phyloP scores from a whole-genome alignment of 106 monocot genomes.

The Posidonia australis region DNA sequence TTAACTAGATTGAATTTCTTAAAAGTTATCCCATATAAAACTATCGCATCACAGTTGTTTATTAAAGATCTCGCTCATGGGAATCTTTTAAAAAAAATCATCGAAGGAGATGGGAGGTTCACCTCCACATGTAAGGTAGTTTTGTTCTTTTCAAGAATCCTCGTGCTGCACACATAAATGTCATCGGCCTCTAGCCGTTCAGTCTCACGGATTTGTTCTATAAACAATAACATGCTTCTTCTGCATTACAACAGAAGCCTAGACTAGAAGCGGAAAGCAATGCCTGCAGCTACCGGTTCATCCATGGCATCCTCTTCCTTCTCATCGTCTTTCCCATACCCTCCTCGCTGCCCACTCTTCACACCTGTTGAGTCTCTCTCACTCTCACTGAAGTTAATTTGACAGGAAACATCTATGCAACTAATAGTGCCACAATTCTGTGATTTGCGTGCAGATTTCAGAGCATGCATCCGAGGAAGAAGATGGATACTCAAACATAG shows the following conservation, averaged over 20 bases:
- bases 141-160: no score
- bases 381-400: not conserved
- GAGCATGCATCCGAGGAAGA: constrained; percentile 2
- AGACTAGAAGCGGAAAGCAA: not conserved
- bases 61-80: not conserved
- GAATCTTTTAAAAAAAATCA: no score
- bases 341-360: constrained; percentile 4
- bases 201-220: no score
- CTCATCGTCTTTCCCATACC: no score
- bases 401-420: no score
- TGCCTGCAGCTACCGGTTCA: not conserved
- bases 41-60: not conserved
- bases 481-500: not conserved
- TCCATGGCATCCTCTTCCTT: constrained; percentile 3
- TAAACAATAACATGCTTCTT: not conserved
- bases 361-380: not conserved
- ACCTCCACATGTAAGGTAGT: no score
- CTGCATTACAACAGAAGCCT: not conserved
- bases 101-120: no score
- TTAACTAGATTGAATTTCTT: not conserved
- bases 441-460: not conserved
- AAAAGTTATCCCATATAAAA: no score
- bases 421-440: no score
- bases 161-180: no score
- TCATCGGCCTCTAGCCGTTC: no score